Base-by-base conservation (phyloP, 2,329 filamentous ascomycete genomes). In the Monascus ruber region DNA sequence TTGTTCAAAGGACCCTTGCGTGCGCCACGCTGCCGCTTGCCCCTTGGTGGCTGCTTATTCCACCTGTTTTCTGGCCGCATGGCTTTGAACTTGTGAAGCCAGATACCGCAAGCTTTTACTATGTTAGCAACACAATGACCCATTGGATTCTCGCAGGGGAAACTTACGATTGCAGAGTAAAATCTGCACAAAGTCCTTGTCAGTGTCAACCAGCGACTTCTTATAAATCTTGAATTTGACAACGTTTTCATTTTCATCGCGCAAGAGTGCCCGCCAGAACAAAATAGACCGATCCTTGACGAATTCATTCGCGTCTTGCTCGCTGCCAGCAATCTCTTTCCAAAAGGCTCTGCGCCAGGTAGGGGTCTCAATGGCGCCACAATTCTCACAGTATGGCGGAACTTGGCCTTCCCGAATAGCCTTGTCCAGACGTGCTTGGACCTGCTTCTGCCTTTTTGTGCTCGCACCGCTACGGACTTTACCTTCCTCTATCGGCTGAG, bases 271-370 rank as follows among this genome's bases (percentile, higher is more conserved):
- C 38, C 85, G 78, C 53, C 93, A 81, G 24, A 82, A 84, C 11
- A 86, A 82, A 35, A 88, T 76, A 36, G 74, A 73, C 1, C 83
- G 81, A 35, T 82, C 79, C 50, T 81, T 81, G 42, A 83, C 79
- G 0, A 81, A 84, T 39, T 81, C 77, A 42, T 85, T 77, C 35
- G 84, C 72, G 43, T 81, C 76, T 3, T 75, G 72, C 0, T 86
- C 85, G 27, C 73, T 72, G 1, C 85, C 87, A 10, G 76, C 68
- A 34, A 81, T 72, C 5, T 84, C 72, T 53, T 86, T 85, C n/a
- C 79, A 79, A 73, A 83, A 95, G 8, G 91, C 85, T 54, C 89
- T 91, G 43, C 91, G 80, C 91, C 91, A 98, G 0, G 89, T 95
- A 0, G 89, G 85, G 0, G 91, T 98, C 52, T 96, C 85, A 41